phyloP scores from a whole-genome alignment of 805 yeast species.

The Hanseniaspora lindneri region DNA sequence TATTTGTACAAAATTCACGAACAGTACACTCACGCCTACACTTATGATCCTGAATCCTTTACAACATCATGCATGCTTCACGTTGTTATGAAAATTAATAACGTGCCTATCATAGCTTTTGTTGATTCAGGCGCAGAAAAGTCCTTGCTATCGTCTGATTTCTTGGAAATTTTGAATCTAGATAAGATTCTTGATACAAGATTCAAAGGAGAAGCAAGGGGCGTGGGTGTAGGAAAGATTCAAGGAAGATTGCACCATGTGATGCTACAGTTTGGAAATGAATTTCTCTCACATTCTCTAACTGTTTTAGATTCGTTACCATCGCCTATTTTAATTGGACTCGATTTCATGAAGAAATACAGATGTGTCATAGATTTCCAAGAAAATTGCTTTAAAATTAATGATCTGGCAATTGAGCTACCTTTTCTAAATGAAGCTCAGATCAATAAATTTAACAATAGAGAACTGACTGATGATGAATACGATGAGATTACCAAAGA shows the following conservation, averaged over 20 bases:
- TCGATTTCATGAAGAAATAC: conserved; percentile 84
- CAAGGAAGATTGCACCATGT: conserved; percentile 81
- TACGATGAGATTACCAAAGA: conserved; percentile 16
- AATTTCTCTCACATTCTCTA: conserved; percentile 54
- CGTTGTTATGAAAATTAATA: conserved; percentile 66
- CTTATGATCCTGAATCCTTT: conserved; percentile 82
- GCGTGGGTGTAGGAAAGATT: conserved; percentile 75
- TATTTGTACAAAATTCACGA: conserved; percentile 64
- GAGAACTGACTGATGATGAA: conserved; percentile 20
- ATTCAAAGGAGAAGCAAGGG: conserved; percentile 71
- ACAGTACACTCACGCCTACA: conserved; percentile 67
- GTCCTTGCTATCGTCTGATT: conserved; percentile 65
- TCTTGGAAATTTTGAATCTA: conserved; percentile 65
- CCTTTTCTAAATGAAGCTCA: conserved; percentile 64
- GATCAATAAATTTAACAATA: conserved; percentile 35
- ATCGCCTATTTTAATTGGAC: conserved; percentile 63
- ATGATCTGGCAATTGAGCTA: conserved; percentile 46
- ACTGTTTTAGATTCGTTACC: conserved; percentile 51
- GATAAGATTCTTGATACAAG: conserved; percentile 65
- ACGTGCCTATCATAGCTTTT: conserved; percentile 73
- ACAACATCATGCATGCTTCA: conserved; percentile 74
- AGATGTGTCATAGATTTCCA: conserved; percentile 70
- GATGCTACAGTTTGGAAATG: conserved; percentile 63
- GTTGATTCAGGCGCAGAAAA: conserved; percentile 94
- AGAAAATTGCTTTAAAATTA: conserved; percentile 52